Evolutionary conservation across 1,284 basidiomycete species (phyloP), one percentile per base, ranked within the genome.

Genomic region (Vanrija humicola): DNA sequence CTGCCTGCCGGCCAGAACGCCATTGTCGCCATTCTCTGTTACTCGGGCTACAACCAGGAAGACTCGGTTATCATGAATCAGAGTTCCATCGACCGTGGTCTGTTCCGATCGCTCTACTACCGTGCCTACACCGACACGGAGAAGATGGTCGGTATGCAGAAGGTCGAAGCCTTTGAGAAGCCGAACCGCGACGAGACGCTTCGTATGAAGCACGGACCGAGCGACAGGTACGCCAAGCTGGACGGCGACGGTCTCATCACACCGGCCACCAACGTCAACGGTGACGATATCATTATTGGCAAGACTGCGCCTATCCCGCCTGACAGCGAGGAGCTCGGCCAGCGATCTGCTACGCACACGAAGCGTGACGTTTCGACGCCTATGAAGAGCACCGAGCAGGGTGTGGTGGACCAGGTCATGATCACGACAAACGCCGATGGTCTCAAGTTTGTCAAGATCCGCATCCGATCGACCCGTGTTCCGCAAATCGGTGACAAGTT

Each of bases 61-160:
- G 96, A 98, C 83, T 98, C 96, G 63, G 95, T 99, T 76, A 98
- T 99, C 77, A 97, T 98, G 95, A 98, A 98, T 77, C 95, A 99
- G 78, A 92, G 89, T 63, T 96, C 95, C 19, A 91, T 98, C 69
- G 95, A 98, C 72, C 89, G 96, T 55, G 95, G 96, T 58, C 82
- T 99, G 38, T 98, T 99, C 87, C 86, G 95, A 28, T 96, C 93
- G 80, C 87, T 99, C 71, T 99, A 98, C 78, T 98, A 97, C 78
- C 86, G 96, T 66, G 93, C 91, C 61, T 98, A 98, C 76, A 92
- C 92, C 86, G 95, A 98, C 76, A 83, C 94, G 58, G 95, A 98
- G 80, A 98, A 98, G 83, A 94, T 92, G 79, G 89, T 89, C 63
- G 96, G 96, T 40, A 83, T 94, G 40, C 86, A 93, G 64, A 87